Evolutionary conservation across 2,329 filamentous ascomycete genomes (phyloP), one percentile per base, ranked within the genome.

Genomic region (Nigrospora sphaerica): DNA sequence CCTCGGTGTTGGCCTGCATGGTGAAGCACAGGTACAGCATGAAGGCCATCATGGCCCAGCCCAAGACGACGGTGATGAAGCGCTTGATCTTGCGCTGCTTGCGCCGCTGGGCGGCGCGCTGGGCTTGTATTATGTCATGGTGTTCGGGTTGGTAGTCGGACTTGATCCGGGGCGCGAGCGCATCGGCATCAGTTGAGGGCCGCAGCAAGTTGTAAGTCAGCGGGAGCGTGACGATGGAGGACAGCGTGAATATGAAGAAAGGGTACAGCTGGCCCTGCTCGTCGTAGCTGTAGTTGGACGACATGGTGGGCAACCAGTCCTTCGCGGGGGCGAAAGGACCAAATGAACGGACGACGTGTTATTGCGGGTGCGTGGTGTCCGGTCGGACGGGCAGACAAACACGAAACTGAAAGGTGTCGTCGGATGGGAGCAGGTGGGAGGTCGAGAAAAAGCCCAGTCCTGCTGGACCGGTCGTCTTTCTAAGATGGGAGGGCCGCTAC

Each of bases 261-360:
- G 95, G 93, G 77, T 96, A 98, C 75, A 96, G 96, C 80, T 96
- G 88, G 59, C 90, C 91, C 81, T 93, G 83, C 65, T 95, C 88
- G 79, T 98, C 93, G 74, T 98, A 98, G 61, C 88, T 95, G 77
- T 98, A 98, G 70, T 97, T 92, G 62, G 87, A 88, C 64, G 85
- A 91, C 83, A 93, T 93, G 66, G 74, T 83, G 71, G 59, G 67
- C 54, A 53, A 53, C 56, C 49, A 43, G 51, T 51, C 19, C 32
- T 34, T 36, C 34, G 34, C 23, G 23, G 23, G 23, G 23, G 23
- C 23, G 23, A 28, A 28, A 28, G 23, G 23, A 28, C 23, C 23
- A 28, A 28, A 28, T 28, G 23, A 28, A 10, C 23, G 23, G 23
- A 28, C 23, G 19, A 23, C 4, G 23, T 28, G 23, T 28, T 28